Evolutionary conservation across 78 protist species (phyloP).

Genomic region (Emiliania huxleyi): DNA sequence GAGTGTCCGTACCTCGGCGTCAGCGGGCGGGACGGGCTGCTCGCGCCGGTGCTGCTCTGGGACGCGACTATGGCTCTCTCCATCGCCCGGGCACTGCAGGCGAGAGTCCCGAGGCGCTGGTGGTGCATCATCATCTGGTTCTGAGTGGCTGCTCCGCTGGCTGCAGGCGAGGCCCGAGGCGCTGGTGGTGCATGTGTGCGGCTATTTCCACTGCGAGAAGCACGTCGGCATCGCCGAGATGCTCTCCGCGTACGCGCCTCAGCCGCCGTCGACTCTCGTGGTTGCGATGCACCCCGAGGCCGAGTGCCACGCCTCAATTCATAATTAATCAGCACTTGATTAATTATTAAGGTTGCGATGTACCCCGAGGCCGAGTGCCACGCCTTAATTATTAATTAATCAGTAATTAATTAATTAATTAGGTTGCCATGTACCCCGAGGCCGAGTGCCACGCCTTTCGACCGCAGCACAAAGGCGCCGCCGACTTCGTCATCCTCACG

Average conservation of each 20-base stretch:
- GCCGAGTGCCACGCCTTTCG: not conserved
- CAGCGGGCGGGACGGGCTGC: not conserved
- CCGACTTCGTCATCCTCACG: not conserved
- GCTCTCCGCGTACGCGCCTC: not conserved
- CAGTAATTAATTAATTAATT: too few relatives aligned
- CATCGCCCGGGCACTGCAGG: not conserved
- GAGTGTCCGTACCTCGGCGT: not conserved
- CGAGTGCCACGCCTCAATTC: too few relatives aligned
- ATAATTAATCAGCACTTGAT: too few relatives aligned
- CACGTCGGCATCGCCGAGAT: not conserved
- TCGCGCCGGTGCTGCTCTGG: slow-evolving; percentile 1
- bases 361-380: too few relatives aligned
- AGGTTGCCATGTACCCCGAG: not conserved
- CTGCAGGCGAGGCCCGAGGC: too few relatives aligned
- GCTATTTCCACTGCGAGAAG: not conserved
- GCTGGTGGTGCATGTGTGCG: not conserved
- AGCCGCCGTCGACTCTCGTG: not conserved
- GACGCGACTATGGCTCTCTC: not conserved
- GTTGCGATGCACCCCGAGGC: too few relatives aligned
- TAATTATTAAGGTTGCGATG: too few relatives aligned
- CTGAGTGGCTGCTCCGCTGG: too few relatives aligned
- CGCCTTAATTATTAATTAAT: too few relatives aligned
- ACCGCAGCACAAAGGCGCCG: not conserved
- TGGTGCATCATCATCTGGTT: too few relatives aligned
- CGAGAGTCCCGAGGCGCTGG: not conserved